A percentile compares a stretch with the other conserved stretches of the same genome.
These are phyloP conservation scores for Penicillium expansum DNA, from an alignment of 2,329 filamentous ascomycete species.

Conservation along the genomic window DNA sequence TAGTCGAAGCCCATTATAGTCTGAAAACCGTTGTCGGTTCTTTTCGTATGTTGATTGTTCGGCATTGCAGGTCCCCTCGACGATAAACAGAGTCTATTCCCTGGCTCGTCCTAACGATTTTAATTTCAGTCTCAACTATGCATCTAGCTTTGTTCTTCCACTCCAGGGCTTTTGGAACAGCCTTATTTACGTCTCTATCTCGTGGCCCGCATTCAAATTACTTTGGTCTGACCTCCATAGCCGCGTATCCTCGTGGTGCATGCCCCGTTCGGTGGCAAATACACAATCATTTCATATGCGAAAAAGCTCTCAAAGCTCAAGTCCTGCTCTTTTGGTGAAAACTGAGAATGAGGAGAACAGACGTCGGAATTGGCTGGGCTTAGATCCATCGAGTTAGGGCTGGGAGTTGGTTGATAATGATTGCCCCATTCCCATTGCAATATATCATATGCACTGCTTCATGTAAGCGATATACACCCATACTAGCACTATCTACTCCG, in stretches of 20 bases:
- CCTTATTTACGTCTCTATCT: slow-evolving; percentile 71
- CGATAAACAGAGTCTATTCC: slow-evolving; percentile 71
- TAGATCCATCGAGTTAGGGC: slow-evolving; percentile 4
- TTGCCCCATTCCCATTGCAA: not conserved
- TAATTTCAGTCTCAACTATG: slow-evolving; percentile 62
- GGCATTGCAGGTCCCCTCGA: slow-evolving; percentile 58
- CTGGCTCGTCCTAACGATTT: slow-evolving; percentile 56
- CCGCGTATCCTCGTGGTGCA: not conserved
- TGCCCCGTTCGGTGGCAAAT: not conserved
- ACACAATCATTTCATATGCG: not conserved
- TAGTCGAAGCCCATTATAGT: too few relatives aligned
- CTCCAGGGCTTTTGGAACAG: slow-evolving; percentile 85
- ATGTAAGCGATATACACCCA: not conserved
- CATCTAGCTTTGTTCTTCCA: slow-evolving; percentile 71
- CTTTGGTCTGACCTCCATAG: slow-evolving; percentile 13
- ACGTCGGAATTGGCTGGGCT: slow-evolving; percentile 1
- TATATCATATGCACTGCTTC: not conserved
- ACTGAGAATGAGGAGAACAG: not conserved
- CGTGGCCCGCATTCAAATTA: slow-evolving; percentile 59
- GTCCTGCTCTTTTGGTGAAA: not conserved
- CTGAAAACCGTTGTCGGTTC: not conserved
- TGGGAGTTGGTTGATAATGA: not conserved
- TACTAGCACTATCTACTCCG: not conserved
- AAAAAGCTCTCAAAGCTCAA: not conserved
- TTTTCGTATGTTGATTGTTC: not conserved